Conservation (phyloP, 352 stramenopile genomes). For the Phytophthora constricta region DNA sequence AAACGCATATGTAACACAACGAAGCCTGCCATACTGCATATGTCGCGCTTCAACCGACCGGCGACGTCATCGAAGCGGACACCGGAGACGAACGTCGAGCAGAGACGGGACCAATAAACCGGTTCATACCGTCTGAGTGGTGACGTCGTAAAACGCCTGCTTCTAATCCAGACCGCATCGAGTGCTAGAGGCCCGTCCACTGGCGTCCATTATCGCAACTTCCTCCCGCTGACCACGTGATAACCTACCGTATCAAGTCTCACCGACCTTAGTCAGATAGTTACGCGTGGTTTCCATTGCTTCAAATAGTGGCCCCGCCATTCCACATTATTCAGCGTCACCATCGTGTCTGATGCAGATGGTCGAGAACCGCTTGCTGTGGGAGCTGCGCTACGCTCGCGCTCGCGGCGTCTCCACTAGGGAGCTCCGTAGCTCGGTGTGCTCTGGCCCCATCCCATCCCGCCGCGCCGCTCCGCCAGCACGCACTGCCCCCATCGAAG, state of each 20-base stretch:
- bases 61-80: too few species aligned
- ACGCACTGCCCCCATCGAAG: conserved; percentile 17
- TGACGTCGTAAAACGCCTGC: too few species aligned
- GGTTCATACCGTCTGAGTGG: too few species aligned
- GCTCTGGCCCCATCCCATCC: neutral
- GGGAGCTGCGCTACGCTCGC: conserved; percentile 12
- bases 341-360: conserved; percentile 37
- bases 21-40: too few species aligned
- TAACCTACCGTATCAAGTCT: conserved; percentile 15
- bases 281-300: neutral
- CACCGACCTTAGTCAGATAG: neutral
- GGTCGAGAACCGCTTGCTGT: conserved; percentile 31
- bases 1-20: neutral
- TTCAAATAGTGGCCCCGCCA: conserved; percentile 7
- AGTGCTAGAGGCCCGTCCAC: neutral
- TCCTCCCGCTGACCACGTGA: conserved; percentile 12
- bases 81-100: neutral
- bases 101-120: neutral
- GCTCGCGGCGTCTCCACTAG: conserved; percentile 22
- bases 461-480: conserved; percentile 17
- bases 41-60: neutral
- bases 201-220: neutral
- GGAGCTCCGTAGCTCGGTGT: conserved; percentile 24
- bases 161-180: neutral
- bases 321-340: conserved; percentile 21